Conservation (phyloP, 2,329 filamentous ascomycete genomes). For the Boeremia exigua region DNA sequence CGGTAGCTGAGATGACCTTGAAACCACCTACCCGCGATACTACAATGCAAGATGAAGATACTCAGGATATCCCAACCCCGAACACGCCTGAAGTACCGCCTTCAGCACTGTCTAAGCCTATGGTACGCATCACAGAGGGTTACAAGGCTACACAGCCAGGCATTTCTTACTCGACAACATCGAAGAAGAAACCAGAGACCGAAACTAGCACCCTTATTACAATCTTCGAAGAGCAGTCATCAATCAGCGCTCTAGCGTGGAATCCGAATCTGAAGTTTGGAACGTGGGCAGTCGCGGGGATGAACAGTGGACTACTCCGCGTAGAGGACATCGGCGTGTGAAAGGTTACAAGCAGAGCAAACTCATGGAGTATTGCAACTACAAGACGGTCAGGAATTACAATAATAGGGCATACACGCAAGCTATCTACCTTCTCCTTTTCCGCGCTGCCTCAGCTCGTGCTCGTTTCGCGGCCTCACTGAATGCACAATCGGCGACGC, state of each 20-base stretch:
- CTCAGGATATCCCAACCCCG: neutral
- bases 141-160: constrained; percentile 45
- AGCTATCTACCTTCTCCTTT: neutral
- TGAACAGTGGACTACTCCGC: constrained; percentile 56
- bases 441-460: too few relatives aligned
- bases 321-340: constrained; percentile 55
- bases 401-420: neutral
- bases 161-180: constrained; percentile 27
- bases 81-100: constrained; percentile 9
- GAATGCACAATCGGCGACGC: neutral
- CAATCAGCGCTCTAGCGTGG: constrained; percentile 55
- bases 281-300: constrained; percentile 59
- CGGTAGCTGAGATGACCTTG: constrained; percentile 20
- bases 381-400: neutral
- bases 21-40: neutral
- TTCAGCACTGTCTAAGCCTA: constrained; percentile 28
- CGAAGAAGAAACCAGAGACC: constrained; percentile 27
- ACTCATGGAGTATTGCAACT: neutral
- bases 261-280: constrained; percentile 58
- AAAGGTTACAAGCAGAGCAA: neutral
- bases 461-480: neutral
- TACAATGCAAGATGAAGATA: neutral
- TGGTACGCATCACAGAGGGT: constrained; percentile 51
- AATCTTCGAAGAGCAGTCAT: constrained; percentile 54
- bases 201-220: constrained; percentile 47